Base-by-base conservation (phyloP, 371 early-diverging fungal species). In the Rhizopus microsporus region DNA sequence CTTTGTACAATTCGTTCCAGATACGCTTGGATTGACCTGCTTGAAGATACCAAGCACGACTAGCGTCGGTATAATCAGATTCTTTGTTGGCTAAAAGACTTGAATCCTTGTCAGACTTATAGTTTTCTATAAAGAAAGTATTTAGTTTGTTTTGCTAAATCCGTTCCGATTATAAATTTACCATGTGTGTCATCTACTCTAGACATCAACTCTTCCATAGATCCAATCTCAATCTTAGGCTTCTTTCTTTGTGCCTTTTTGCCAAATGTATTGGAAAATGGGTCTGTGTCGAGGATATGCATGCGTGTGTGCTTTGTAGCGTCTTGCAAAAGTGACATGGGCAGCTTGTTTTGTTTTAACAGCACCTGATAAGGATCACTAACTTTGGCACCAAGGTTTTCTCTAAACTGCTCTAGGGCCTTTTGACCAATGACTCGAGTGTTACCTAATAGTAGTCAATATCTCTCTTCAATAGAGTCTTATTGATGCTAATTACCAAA, bases 1-100 rank as follows among this genome's bases (percentile, higher is more conserved):
- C 99, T 84, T 99, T 99, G 84, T 99, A 99, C 43, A 99, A 77
- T 74, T 99, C 99, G 71, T 91, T 92, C 99, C 99, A 99, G 52
- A 99, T 99, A 73, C 99, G 92, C 74, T 92, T 93, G 29, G 97
- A 97, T 72, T 96, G 95, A 60, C 99, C 99, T 56, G 95, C 96
- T 44, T 84, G 84, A 65, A 97, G 90, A 62, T 92, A 86, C 69
- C 92, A 91, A 65, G 93, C 94, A 63, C 90, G 86, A 34, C 84
- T 85, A 34, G 85, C 90, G 62, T 91, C 91, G 2, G 74, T 69
- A 55, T 81, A 86, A 61, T 93, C 94, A 37, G 69, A 80, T 60
- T 72, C 72, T 53, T 81, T 81, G 72, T 96, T 95, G 45, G 89
- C 86, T 34, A 86, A 64, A 56, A 94, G 73, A 56, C 82, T 78